Base-by-base conservation (phyloP, 768 basidiomycete species). In the Boletus pseudopeckii region DNA sequence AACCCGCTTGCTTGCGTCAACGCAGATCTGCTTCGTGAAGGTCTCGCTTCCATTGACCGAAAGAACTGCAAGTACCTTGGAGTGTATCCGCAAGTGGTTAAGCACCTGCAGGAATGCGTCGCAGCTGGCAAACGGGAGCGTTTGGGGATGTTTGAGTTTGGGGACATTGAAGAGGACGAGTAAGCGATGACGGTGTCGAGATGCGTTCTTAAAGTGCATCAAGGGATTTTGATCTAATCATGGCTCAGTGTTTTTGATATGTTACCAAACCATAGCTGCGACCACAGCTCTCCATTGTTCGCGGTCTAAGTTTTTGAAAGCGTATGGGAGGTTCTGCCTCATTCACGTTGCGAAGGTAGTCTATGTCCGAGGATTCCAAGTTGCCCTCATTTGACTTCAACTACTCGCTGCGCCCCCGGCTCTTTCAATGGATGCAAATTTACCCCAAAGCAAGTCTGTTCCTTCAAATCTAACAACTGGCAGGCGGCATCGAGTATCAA, bases 161-260 rank as follows among this genome's bases (percentile, higher is more conserved):
- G 92, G n/a, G 91, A 93, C 68, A 78, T 92, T 13, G 90, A 90
- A 59, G 90, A 92, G 66, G 90, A 92, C 52, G 87, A 92, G 54
- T 69, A 64, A 54, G 46, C 45, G 45, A 37, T 9, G 50, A 45
- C 14, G 51, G 44, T 30, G 49, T 34, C 26, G 53, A 53, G 58
- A 60, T 58, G 30, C 56, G 52, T 64, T 46, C 52, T 58, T 52
- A 48, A 45, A 40, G 56, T 57, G 50, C 58, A 55, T 56, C 45
- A 58, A 54, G 48, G 47, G 41, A 32, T 39, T 15, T 47, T 39
- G 46, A 61, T 64, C 56, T 63, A 52, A 56, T 58, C 40, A 22
- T 30, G 18, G 6, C n/a, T 39, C 51, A 48, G 37, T 56, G 33
- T 45, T 42, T 42, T 45, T 45, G 24, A 41, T 34, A 52, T 13